Evolutionary conservation across 139 green algal species (phyloP).

Genomic region (Eudorina sp.): DNA sequence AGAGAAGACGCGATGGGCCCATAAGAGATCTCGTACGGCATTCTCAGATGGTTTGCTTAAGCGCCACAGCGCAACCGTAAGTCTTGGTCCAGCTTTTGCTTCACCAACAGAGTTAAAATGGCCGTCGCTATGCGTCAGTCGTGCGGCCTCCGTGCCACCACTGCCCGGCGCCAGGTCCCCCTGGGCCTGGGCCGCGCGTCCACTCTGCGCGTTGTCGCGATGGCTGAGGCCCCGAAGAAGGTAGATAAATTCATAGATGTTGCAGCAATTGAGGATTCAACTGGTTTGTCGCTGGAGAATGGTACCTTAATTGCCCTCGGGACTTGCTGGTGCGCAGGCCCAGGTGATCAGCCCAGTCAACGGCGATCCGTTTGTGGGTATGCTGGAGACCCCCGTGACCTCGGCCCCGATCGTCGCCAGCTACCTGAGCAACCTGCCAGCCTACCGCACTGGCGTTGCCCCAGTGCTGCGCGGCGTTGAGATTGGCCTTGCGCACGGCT

Average conservation of each 20-base stretch:
- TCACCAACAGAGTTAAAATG: slow-evolving; percentile 36
- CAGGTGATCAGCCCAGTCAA: slow-evolving; percentile 96
- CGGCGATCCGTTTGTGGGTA: slow-evolving; percentile 97
- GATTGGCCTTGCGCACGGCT: slow-evolving; percentile 97
- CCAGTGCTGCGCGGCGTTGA: slow-evolving; percentile 97
- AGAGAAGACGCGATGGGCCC: too few species aligned
- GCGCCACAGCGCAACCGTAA: not conserved
- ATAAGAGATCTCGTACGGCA: slow-evolving; percentile 7
- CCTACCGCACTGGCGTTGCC: slow-evolving; percentile 95
- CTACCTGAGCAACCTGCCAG: slow-evolving; percentile 97
- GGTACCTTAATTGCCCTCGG: too few species aligned
- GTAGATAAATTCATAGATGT: slow-evolving; percentile 1
- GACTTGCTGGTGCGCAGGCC: slow-evolving; percentile 50
- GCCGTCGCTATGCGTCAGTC: slow-evolving; percentile 42
- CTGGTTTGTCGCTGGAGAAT: not conserved
- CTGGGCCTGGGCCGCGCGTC: slow-evolving; percentile 42
- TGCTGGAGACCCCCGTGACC: slow-evolving; percentile 97
- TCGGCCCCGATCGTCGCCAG: slow-evolving; percentile 90
- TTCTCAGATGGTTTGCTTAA: slow-evolving; percentile 22
- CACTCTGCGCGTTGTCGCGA: slow-evolving; percentile 24
- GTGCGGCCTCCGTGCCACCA: slow-evolving; percentile 10
- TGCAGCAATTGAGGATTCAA: not conserved
- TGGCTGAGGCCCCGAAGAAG: slow-evolving; percentile 39
- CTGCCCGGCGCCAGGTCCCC: slow-evolving; percentile 35
- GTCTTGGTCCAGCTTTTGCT: slow-evolving; percentile 8